Evolutionary conservation across 306 rosid genomes (phyloP), one percentile per base, ranked within the genome.

Genomic region (Prosopis cineraria): DNA sequence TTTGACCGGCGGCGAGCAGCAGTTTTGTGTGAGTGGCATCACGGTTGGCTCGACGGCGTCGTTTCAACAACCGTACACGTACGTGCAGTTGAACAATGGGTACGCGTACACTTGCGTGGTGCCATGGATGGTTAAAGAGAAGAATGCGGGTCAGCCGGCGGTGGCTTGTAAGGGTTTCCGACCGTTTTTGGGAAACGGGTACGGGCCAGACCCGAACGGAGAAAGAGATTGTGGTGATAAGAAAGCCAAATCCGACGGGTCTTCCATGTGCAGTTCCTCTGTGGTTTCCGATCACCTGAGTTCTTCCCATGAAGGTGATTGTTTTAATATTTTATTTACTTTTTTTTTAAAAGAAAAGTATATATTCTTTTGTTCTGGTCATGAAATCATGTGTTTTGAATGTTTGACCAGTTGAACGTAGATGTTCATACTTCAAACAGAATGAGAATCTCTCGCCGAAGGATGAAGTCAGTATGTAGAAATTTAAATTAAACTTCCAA

Each of bases 271-370:
- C 19, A 88, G 90, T 58, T 86, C 96, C 50, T 84, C 93, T 48
- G 81, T 74, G 10, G 72, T 83, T 79, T 90, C 92, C 0, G 87
- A 89, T 53, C 72, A 80, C 43, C 83, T 33, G 27, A 79, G 87
- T 67, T 83, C 85, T 31, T 89, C 93, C 48, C 86, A 39, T 22
- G 94, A 89, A 86, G 98, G 98, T 93, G 63, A 25, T 24, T 56
- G 43, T 24, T 19, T 58, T 4, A 5, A 29, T 24, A 50, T 53
- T 27, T 20, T 31, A 52, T 10, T 48, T 64, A 19, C 19, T 3
- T 27, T 27, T 52, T 52, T 8, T 0, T 44, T 5, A 13, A 2
- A 47, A 16, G 0, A 52, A 52, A 33, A 31, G 0, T 7, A 1
- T 0, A 56, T 53, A 17, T 9, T 2, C 17, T 56, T 56, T 24